Conservation (phyloP, 306 rosid species). For the Rubus parviflorus region DNA sequence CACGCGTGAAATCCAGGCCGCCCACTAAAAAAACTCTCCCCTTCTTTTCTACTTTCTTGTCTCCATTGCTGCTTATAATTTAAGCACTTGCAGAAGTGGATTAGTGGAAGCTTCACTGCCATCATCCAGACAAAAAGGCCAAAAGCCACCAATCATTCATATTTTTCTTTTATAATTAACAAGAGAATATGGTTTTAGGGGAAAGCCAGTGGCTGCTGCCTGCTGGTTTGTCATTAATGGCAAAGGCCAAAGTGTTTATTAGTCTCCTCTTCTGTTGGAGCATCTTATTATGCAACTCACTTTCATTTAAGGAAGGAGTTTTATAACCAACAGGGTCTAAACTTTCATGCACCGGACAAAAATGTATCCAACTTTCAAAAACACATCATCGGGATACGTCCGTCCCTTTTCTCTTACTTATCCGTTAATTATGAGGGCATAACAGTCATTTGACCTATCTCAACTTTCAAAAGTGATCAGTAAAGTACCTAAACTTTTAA, state of each 20-base stretch:
- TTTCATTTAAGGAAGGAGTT: too few relatives aligned
- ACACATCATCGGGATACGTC: too few relatives aligned
- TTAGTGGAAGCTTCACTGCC: slow-evolving; percentile 43
- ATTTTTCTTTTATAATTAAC: neutral
- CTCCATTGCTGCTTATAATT: slow-evolving; percentile 10
- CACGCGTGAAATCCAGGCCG: slow-evolving; percentile 63
- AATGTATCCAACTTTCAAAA: too few relatives aligned
- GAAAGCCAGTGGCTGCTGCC: neutral
- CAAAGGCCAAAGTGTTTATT: neutral
- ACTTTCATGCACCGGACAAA: too few relatives aligned
- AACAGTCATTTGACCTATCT: too few relatives aligned
- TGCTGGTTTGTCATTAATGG: neutral
- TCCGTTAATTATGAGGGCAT: too few relatives aligned
- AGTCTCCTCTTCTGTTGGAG: neutral
- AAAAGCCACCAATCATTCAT: slow-evolving; percentile 10
- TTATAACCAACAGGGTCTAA: too few relatives aligned
- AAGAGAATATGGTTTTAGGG: slow-evolving; percentile 15
- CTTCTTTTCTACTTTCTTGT: slow-evolving; percentile 15
- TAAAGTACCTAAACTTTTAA: too few relatives aligned
- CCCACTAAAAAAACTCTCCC: slow-evolving; percentile 16
- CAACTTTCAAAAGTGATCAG: too few relatives aligned
- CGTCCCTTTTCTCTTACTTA: too few relatives aligned
- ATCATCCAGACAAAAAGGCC: slow-evolving; percentile 24
- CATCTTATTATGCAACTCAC: neutral
- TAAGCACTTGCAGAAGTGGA: slow-evolving; percentile 2